phyloP scores from a whole-genome alignment of 139 green algal genomes.

The Chlorella sp. region DNA sequence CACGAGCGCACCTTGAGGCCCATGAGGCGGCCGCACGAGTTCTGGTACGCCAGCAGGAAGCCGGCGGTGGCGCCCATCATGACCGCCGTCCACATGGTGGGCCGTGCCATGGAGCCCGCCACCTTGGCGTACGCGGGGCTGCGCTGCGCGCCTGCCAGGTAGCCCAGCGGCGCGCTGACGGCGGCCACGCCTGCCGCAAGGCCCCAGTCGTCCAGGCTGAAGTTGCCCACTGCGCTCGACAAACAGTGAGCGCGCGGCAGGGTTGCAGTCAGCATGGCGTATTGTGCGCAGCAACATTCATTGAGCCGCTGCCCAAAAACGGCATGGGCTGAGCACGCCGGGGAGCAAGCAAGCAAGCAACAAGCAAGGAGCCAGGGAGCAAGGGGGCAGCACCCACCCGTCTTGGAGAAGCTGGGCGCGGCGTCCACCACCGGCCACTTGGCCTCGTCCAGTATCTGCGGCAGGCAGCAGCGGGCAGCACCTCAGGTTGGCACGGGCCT shows the following conservation, averaged over 20 bases:
- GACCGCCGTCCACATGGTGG: constrained; percentile 13
- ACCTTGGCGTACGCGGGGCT: constrained; percentile 35
- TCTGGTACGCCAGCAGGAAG: constrained; percentile 55
- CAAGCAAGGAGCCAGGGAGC: neutral
- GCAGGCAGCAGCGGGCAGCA: too few relatives aligned
- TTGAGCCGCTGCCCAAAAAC: too few relatives aligned
- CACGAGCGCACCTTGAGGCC: constrained; percentile 4
- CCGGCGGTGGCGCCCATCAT: constrained; percentile 36
- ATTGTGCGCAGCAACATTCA: too few relatives aligned
- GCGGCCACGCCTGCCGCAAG: constrained; percentile 1
- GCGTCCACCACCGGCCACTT: constrained; percentile 43
- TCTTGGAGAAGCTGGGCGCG: constrained; percentile 38
- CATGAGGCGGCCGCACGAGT: constrained; percentile 39
- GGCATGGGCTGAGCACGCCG: too few relatives aligned
- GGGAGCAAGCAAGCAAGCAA: too few relatives aligned
- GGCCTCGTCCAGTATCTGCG: constrained; percentile 43
- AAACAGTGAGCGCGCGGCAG: too few relatives aligned
- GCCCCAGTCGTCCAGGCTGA: constrained; percentile 27
- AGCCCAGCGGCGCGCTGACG: constrained; percentile 32
- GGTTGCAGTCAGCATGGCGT: too few relatives aligned
- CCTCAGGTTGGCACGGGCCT: neutral
- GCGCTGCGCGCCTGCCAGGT: constrained; percentile 37
- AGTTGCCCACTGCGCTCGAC: constrained; percentile 51
- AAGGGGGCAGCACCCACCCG: neutral
- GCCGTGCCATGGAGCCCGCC: constrained; percentile 35